Evolutionary conservation across 495 filamentous ascomycete species (phyloP), one percentile per base, ranked within the genome.

Genomic region (Penicillium cinerascens): DNA sequence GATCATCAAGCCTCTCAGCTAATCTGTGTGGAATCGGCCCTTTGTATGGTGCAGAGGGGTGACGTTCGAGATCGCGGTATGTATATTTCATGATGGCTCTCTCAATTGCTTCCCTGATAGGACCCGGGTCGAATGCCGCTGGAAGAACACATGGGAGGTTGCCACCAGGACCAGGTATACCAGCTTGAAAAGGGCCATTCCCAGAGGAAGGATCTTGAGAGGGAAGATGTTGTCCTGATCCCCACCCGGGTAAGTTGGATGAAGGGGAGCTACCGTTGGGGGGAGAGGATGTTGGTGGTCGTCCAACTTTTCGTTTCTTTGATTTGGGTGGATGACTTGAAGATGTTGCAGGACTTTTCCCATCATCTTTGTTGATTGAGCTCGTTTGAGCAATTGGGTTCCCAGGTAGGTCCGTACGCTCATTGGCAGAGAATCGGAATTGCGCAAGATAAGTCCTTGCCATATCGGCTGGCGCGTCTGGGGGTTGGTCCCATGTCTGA

Each of bases 61-160:
- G 49, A 4, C 71, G 62, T 22, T 69, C 61, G 18, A 76, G 57
- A 15, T 61, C 54, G 10, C 45, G 8, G 35, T 75, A 71, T 7
- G 65, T 58, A 8, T 66, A 36, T 3, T 63, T 49, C 39, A 72
- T 58, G 10, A 74, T 18, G 4, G 58, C 42, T 20, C 54, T 52
- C 49, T 72, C 64, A 13, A 74, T 27, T 10, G 52, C 56, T 20
- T 70, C 65, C 9, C 42, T 47, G 20, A 68, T 33, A 7, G 36
- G 17, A 6, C 47, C 43, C 1, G 37, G 33, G 10, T 53, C 43
- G 38, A 50, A 51, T 1, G 4, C 15, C 21, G 16, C 17, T 29
- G 20, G 29, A 23, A 29, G 4, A 6, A 7, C 1, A 4, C 2
- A 39, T 9, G 37, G 37, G 6, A 4, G 6, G n/a, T 16, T 11